Conservation (phyloP, 208 protist species). For the Wallacemonas sp. region DNA sequence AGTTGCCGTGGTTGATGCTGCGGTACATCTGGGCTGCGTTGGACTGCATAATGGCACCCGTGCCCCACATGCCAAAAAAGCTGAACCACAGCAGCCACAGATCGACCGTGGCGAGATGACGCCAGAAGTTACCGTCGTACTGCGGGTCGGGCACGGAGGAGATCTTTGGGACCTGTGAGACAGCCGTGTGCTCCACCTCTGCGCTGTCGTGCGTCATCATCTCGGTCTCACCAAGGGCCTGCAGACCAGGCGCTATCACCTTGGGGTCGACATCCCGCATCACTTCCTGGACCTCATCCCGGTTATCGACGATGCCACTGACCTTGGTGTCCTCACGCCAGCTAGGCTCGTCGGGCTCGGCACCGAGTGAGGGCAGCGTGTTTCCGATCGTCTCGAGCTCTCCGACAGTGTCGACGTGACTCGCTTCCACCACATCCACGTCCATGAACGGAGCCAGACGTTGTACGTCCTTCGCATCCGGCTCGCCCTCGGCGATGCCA, state of each 20-base stretch:
- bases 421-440: conserved; percentile 6
- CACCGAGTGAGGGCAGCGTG: not conserved
- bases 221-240: not conserved
- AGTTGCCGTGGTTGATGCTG: conserved; percentile 51
- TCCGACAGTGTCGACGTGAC: not conserved
- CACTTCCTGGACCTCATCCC: not conserved
- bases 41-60: conserved; percentile 67
- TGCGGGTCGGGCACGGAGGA: conserved; percentile 47
- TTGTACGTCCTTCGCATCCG: not conserved
- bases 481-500: conserved; percentile 31
- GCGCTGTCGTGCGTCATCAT: not conserved
- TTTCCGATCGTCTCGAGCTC: not conserved
- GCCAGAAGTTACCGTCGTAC: conserved; percentile 65
- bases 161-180: conserved; percentile 9
- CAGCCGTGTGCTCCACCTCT: conserved; percentile 4
- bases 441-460: conserved; percentile 11
- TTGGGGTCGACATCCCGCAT: not conserved
- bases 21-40: conserved; percentile 80
- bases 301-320: not conserved
- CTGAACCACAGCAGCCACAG: conserved; percentile 73
- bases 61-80: conserved; percentile 79
- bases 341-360: not conserved
- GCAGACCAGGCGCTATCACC: too few relatives aligned
- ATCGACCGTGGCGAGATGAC: conserved; percentile 56
- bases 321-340: conserved; percentile 17